Conservation (phyloP, 192 early-diverging fungal genomes). For the Chytriomyces confervae region DNA sequence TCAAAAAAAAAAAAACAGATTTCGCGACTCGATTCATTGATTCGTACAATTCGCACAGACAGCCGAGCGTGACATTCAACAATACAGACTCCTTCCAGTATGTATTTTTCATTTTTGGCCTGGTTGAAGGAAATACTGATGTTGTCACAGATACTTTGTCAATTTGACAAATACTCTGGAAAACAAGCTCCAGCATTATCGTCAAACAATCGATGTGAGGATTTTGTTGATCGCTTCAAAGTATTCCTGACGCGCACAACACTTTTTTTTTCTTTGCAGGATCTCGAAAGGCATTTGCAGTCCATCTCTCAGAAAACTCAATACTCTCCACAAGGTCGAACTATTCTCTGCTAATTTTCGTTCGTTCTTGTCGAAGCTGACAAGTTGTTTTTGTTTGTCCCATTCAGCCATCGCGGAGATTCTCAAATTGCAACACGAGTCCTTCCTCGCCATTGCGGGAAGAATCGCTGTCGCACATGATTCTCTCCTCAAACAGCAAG, state of each 20-base stretch:
- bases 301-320: constrained; percentile 19
- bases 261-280: constrained; percentile 14
- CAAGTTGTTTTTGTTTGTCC: neutral
- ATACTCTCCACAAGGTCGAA: constrained; percentile 25
- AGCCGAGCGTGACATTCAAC: constrained; percentile 40
- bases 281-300: constrained; percentile 33
- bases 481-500: constrained; percentile 31
- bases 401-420: constrained; percentile 40
- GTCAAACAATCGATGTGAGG: constrained; percentile 47
- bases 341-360: neutral
- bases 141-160: constrained; percentile 41
- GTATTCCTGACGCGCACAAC: no score
- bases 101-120: neutral
- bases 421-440: constrained; percentile 37
- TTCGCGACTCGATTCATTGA: constrained; percentile 47
- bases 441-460: constrained; percentile 41
- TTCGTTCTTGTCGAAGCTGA: neutral
- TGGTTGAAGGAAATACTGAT: neutral
- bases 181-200: constrained; percentile 46
- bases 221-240: neutral
- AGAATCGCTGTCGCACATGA: constrained; percentile 42
- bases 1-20: neutral
- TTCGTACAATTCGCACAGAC: constrained; percentile 32
- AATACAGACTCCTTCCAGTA: constrained; percentile 30
- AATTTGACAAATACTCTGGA: constrained; percentile 44